Conservation (phyloP, 2,329 filamentous ascomycete species). For the Colletotrichum magnum region DNA sequence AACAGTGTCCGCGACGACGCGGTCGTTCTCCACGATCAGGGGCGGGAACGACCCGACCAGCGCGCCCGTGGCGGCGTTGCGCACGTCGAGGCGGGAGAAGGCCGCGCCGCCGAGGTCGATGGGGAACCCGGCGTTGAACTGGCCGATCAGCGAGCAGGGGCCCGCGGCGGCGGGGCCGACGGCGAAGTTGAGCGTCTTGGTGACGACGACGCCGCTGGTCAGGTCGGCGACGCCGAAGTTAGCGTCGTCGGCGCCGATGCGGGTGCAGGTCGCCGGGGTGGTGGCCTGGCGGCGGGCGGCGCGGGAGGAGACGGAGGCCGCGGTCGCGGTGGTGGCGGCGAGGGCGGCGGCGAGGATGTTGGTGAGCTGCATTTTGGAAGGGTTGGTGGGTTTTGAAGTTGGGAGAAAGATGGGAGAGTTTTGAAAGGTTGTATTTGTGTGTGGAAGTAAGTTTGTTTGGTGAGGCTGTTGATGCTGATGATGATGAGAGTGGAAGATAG, state of each 20-base stretch:
- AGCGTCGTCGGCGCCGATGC: slow-evolving; percentile 24
- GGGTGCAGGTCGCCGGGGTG: slow-evolving; percentile 5
- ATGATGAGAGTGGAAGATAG: neutral
- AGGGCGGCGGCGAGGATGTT: slow-evolving; percentile 29
- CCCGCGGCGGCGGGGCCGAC: slow-evolving; percentile 21
- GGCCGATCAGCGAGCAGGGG: slow-evolving; percentile 33
- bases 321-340: slow-evolving; percentile 1
- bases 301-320: slow-evolving; percentile 18
- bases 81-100: slow-evolving; percentile 31
- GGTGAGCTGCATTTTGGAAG: slow-evolving; percentile 32
- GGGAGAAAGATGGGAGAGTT: neutral
- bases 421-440: neutral
- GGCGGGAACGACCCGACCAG: slow-evolving; percentile 35
- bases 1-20: slow-evolving; percentile 12
- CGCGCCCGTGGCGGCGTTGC: slow-evolving; percentile 11
- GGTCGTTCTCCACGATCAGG: slow-evolving; percentile 15
- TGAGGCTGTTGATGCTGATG: slow-evolving; percentile 22
- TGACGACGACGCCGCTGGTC: slow-evolving; percentile 21
- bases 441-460: neutral
- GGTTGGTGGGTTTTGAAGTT: neutral
- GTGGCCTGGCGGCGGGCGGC: slow-evolving; percentile 22
- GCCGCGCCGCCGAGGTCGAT: slow-evolving; percentile 28
- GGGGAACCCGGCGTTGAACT: slow-evolving; percentile 29
- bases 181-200: slow-evolving; percentile 26
- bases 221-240: slow-evolving; percentile 35